phyloP scores from a whole-genome alignment of 2,329 filamentous ascomycete genomes.

The Teratosphaeria epicoccoides region DNA sequence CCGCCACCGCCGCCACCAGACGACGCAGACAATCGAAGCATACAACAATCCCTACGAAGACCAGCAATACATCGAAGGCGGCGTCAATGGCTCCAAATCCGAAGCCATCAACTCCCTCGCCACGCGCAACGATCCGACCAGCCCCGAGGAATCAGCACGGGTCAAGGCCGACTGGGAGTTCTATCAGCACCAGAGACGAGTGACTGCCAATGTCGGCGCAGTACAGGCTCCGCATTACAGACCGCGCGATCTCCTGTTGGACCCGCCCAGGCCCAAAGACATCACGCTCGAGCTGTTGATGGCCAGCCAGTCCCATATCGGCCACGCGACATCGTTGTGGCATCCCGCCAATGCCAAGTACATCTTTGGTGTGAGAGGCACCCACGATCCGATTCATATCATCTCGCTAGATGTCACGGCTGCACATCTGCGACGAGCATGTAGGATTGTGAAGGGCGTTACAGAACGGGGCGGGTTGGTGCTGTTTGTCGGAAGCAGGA shows the following conservation, averaged over 20 bases:
- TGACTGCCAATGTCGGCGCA: slow-evolving; percentile 29
- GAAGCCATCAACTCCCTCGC: slow-evolving; percentile 3
- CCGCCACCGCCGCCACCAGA: slow-evolving; percentile 24
- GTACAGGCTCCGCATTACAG: slow-evolving; percentile 45
- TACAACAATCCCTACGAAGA: slow-evolving; percentile 5
- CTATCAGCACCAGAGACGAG: slow-evolving; percentile 32
- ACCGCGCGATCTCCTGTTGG: slow-evolving; percentile 53
- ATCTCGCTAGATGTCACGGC: slow-evolving; percentile 85
- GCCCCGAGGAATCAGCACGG: slow-evolving; percentile 10
- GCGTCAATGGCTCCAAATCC: slow-evolving; percentile 1
- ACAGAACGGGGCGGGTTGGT: slow-evolving; percentile 72
- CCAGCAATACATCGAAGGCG: slow-evolving; percentile 4
- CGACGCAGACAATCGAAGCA: slow-evolving; percentile 28
- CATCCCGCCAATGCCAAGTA: slow-evolving; percentile 90
- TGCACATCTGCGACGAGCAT: slow-evolving; percentile 79
- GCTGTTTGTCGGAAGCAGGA: slow-evolving; percentile 79
- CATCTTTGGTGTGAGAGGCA: slow-evolving; percentile 81
- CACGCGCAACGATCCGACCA: neutral
- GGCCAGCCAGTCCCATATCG: slow-evolving; percentile 77
- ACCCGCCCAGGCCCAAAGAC: slow-evolving; percentile 67
- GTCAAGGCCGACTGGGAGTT: slow-evolving; percentile 33
- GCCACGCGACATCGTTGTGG: slow-evolving; percentile 84
- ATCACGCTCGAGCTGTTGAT: slow-evolving; percentile 85
- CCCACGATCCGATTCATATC: slow-evolving; percentile 40
- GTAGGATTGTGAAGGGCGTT: slow-evolving; percentile 84